Evolutionary conservation across 1,284 basidiomycete species (phyloP).

Genomic region (Puccinia triticina): DNA sequence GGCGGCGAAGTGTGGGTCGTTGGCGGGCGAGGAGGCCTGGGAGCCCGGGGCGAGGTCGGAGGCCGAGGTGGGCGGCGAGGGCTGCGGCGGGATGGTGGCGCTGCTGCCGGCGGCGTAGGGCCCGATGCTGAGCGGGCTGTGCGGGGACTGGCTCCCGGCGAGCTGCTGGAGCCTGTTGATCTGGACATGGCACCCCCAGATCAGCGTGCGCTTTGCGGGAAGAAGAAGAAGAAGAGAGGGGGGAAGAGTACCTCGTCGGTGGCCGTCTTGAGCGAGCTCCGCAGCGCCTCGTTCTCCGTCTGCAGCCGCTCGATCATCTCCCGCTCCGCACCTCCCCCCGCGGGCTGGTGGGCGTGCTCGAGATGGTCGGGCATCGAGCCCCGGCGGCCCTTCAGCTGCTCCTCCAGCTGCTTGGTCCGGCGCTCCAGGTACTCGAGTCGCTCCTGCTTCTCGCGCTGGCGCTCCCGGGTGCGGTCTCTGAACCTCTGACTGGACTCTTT

Average conservation of each 20-base stretch:
- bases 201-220: not conserved
- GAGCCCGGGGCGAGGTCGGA: conserved; percentile 21
- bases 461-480: conserved; percentile 46
- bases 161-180: not conserved
- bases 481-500: conserved; percentile 50
- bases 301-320: conserved; percentile 23
- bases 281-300: conserved; percentile 34
- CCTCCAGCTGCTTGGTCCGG: conserved; percentile 35
- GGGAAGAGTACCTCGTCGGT: conserved; percentile 10
- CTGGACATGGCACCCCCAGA: not conserved
- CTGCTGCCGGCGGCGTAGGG: no score
- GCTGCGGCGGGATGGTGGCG: conserved; percentile 20
- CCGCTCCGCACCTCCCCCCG: conserved; percentile 6
- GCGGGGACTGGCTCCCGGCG: conserved; percentile 2
- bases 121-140: conserved; percentile 10
- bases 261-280: conserved; percentile 6
- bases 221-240: not conserved
- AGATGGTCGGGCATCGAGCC: not conserved
- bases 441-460: conserved; percentile 50
- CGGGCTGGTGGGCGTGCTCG: not conserved
- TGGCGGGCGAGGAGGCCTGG: conserved; percentile 31
- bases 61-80: conserved; percentile 38
- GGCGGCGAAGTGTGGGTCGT: no score
- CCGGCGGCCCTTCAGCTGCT: conserved; percentile 4
- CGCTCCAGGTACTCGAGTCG: conserved; percentile 39